phyloP scores from a whole-genome alignment of 148 eudicot genomes.

The Vaccinium vitisidaea region DNA sequence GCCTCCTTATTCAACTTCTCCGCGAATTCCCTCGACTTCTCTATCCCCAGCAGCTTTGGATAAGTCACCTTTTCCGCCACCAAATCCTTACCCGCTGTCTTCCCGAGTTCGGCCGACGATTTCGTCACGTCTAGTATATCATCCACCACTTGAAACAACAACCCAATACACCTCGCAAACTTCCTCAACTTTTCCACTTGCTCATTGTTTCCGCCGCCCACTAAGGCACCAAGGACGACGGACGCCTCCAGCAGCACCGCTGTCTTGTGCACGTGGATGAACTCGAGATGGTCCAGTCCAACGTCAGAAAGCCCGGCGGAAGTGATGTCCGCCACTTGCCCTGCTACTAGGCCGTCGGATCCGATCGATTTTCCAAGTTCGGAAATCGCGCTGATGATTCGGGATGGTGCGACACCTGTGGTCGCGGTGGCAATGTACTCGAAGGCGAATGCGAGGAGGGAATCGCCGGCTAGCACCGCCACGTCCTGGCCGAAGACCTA shows the following conservation, averaged over 20 bases:
- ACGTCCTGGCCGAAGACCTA: conserved; percentile 37
- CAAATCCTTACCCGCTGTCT: conserved; percentile 46
- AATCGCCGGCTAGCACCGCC: conserved; percentile 44
- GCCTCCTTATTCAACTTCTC: conserved; percentile 37
- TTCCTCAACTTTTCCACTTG: conserved; percentile 36
- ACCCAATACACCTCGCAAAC: conserved; percentile 38
- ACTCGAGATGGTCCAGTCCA: conserved; percentile 35
- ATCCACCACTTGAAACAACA: conserved; percentile 48
- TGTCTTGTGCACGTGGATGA: conserved; percentile 41
- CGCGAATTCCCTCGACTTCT: conserved; percentile 37
- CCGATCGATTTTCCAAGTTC: conserved; percentile 35
- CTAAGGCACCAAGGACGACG: conserved; percentile 34
- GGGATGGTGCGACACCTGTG: conserved; percentile 6
- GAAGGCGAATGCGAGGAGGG: conserved; percentile 34
- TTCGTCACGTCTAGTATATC: conserved; percentile 43
- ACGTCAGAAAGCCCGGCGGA: conserved; percentile 25
- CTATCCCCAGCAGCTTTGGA: conserved; percentile 37
- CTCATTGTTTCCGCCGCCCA: conserved; percentile 31
- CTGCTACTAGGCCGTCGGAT: conserved; percentile 38
- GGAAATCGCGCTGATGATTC: conserved; percentile 19
- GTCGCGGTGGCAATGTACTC: conserved; percentile 29
- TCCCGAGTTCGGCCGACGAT: conserved; percentile 37
- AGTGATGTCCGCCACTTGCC: conserved; percentile 36
- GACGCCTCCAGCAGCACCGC: conserved; percentile 38
- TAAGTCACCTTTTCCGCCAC: conserved; percentile 32